phyloP scores from a whole-genome alignment of 2,329 filamentous ascomycete genomes.

The Amphichorda felina region DNA sequence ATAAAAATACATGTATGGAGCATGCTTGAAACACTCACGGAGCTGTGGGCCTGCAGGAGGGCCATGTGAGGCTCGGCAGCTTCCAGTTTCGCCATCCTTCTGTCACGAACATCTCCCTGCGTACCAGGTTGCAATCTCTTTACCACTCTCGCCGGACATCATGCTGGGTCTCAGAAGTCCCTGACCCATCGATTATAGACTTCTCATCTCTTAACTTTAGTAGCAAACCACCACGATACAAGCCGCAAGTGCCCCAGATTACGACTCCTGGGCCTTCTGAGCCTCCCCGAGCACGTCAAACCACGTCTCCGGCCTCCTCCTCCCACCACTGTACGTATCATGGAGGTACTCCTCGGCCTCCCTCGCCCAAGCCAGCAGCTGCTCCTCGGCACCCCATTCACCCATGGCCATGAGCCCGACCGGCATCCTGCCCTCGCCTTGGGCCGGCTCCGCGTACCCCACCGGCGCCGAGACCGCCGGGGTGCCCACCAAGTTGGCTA shows the following conservation, averaged over 20 bases:
- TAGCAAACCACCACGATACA: background rate
- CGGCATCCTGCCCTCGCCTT: slow-evolving; percentile 47
- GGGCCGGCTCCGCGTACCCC: slow-evolving; percentile 51
- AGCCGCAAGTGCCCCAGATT: background rate
- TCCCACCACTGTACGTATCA: slow-evolving; percentile 31
- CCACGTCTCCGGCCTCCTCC: slow-evolving; percentile 42
- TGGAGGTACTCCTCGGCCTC: slow-evolving; percentile 46
- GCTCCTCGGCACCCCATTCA: slow-evolving; percentile 57
- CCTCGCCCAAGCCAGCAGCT: slow-evolving; percentile 46
- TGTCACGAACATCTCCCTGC: no score
- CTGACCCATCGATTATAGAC: no score
- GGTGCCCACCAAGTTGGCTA: slow-evolving; percentile 72
- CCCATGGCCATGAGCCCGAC: slow-evolving; percentile 52
- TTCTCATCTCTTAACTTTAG: no score
- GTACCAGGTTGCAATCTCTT: no score
- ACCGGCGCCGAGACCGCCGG: slow-evolving; percentile 66
- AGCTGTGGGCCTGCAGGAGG: no score
- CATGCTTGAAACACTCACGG: no score
- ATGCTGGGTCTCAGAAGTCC: no score
- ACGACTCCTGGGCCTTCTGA: background rate
- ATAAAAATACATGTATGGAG: no score
- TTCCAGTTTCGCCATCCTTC: no score
- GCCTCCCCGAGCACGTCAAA: slow-evolving; percentile 32
- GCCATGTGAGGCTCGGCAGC: no score
- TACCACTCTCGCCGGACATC: no score